Evolutionary conservation across 441 rosid genomes (phyloP).

Genomic region (Euphorbia celastroides): DNA sequence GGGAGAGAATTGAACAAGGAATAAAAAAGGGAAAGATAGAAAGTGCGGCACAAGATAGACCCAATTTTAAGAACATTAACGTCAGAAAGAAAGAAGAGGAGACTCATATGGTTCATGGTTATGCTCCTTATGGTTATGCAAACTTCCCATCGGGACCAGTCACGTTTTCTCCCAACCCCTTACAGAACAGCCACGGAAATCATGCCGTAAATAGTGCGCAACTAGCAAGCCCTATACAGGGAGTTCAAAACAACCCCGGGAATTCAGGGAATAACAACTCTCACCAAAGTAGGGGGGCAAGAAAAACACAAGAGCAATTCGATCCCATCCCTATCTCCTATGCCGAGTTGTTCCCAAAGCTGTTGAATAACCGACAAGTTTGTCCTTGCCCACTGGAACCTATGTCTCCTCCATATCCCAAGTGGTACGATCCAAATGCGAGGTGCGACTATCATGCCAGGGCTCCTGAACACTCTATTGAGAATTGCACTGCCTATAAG

Average conservation of each 20-base stretch:
- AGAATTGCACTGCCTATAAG: not conserved
- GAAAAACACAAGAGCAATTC: not conserved
- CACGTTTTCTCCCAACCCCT: not conserved
- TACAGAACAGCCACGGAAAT: not conserved
- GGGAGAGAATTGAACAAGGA: not conserved
- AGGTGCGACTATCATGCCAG: not conserved
- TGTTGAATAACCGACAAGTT: not conserved
- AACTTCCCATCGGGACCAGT: not conserved
- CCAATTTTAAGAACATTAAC: not conserved
- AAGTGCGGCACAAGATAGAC: not conserved
- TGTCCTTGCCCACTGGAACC: not conserved
- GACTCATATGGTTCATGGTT: not conserved
- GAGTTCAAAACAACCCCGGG: not conserved
- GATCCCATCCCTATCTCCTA: not conserved
- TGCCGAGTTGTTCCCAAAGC: not conserved
- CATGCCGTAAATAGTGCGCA: not conserved
- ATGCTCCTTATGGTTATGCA: not conserved
- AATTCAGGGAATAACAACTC: not conserved
- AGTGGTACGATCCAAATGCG: not conserved
- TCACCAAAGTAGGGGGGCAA: not conserved
- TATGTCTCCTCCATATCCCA: not conserved
- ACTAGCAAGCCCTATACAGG: not conserved
- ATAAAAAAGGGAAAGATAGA: not conserved
- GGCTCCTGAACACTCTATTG: not conserved
- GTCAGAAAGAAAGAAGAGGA: not conserved